These are phyloP conservation scores for Ziziphus jujuba DNA, from an alignment of 306 rosid genomes.

Conservation along the genomic window DNA sequence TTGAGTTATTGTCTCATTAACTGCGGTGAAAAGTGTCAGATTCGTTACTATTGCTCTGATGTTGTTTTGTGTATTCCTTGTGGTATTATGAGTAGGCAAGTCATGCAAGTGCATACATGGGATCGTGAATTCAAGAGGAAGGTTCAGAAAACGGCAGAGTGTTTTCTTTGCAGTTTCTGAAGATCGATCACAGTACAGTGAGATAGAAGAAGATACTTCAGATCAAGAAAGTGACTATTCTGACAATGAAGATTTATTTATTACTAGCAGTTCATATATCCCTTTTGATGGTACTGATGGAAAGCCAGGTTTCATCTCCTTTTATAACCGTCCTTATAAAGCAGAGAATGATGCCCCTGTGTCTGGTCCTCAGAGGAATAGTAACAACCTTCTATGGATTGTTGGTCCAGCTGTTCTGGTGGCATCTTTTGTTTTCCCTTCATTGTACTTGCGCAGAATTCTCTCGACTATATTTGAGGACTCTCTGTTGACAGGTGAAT, in stretches of 20 bases:
- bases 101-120: constrained; percentile 47
- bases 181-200: constrained; percentile 51
- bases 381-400: constrained; percentile 70
- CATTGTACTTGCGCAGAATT: constrained; percentile 79
- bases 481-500: constrained; percentile 88
- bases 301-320: constrained; percentile 79
- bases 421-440: constrained; percentile 92
- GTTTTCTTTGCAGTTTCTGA: constrained; percentile 66
- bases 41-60: constrained; percentile 6
- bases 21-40: background rate
- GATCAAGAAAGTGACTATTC: constrained; percentile 41
- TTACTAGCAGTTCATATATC: constrained; percentile 39
- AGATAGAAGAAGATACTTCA: constrained; percentile 36
- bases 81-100: constrained; percentile 40
- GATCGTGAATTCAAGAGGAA: constrained; percentile 38
- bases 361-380: constrained; percentile 44
- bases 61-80: constrained; percentile 20
- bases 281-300: constrained; percentile 58
- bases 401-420: constrained; percentile 87
- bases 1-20: background rate
- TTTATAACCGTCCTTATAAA: constrained; percentile 65
- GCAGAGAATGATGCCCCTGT: constrained; percentile 38
- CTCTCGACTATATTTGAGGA: constrained; percentile 86
- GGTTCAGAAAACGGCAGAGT: constrained; percentile 41
- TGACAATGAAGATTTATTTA: constrained; percentile 40